Evolutionary conservation across 1,139 yeast genomes (phyloP), one percentile per base, ranked within the genome.

Genomic region (Torulaspora pretoriensis): DNA sequence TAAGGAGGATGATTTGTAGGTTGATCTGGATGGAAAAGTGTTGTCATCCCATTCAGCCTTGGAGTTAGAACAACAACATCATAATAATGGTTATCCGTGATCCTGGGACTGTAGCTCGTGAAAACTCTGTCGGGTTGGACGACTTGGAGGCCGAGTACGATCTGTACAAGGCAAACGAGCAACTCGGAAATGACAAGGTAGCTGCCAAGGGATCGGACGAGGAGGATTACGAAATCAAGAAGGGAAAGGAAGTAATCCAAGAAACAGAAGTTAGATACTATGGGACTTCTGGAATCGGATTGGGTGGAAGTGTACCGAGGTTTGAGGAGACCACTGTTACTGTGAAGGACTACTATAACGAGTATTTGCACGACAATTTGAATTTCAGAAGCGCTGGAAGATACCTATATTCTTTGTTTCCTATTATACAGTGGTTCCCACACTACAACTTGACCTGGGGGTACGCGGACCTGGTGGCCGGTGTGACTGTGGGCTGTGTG

Each of bases 401-500:
- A 32, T 89, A 89, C 58, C 47, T 81, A 2, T 50, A 69, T 14
- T 81, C 92, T 1, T 63, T 89, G 35, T 86, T 89, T 63, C 97
- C 97, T 4, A 81, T 90, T 37, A 65, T 78, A 2, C 69, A 71
- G 17, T 89, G 97, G 97, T 80, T 89, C 45, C 77, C 83, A 50
- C 86, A 88, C 60, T 90, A 89, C 67, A 90, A 90, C 60, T 60
- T 72, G 12, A 74, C 74, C 37, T 90, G 97, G 97, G 70, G 83
- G 16, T 77, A 80, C 49, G 79, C 90, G 38, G 97, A 90, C 66
- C 67, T 89, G 51, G 81, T 89, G 50, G 96, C 97, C 2, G 97
- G 97, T 62, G 74, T 90, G 48, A 86, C 97, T 2, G 96, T 89
- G 10, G 97, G 97, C 36, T 81, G 86, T 52, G 97, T 90, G 14